These are phyloP conservation scores for Tetracladium marchalianum DNA, from an alignment of 495 filamentous ascomycete species.

Conservation along the genomic window DNA sequence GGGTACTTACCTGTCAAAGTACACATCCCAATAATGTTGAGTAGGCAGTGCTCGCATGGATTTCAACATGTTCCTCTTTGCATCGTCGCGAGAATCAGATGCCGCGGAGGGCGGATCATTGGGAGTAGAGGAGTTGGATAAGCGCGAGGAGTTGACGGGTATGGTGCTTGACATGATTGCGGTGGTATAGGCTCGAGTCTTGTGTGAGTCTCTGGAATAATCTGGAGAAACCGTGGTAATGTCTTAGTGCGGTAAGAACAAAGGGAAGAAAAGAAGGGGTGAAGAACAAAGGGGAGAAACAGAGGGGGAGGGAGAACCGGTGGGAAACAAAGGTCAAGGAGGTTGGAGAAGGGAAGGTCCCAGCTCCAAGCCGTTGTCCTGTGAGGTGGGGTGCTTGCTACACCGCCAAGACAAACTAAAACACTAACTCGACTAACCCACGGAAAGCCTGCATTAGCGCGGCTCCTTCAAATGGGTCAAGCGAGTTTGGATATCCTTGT, in stretches of 20 bases:
- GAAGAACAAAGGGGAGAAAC: not conserved
- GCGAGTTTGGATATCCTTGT: too few relatives aligned
- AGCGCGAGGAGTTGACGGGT: constrained; percentile 11
- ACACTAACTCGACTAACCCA: too few relatives aligned
- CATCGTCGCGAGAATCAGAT: constrained; percentile 43
- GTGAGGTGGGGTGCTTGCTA: too few relatives aligned
- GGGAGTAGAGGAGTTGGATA: constrained; percentile 34
- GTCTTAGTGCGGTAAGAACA: not conserved
- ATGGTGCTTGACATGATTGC: constrained; percentile 2
- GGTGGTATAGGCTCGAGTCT: not conserved
- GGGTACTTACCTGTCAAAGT: constrained; percentile 39
- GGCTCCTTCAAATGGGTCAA: too few relatives aligned
- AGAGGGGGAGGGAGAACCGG: not conserved
- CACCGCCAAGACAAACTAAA: too few relatives aligned
- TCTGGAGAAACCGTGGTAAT: not conserved
- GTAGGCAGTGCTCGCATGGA: constrained; percentile 48
- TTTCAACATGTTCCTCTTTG: constrained; percentile 49
- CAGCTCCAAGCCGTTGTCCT: too few relatives aligned
- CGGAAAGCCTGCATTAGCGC: too few relatives aligned
- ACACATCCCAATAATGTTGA: constrained; percentile 53
- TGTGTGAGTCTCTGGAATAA: not conserved
- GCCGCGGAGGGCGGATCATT: constrained; percentile 43
- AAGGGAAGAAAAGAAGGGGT: not conserved
- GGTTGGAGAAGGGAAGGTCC: too few relatives aligned
- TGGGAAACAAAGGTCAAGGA: too few relatives aligned